Evolutionary conservation across 140 eudicot genomes (phyloP), one percentile per base, ranked within the genome.

Genomic region (Bidens hawaiensis): DNA sequence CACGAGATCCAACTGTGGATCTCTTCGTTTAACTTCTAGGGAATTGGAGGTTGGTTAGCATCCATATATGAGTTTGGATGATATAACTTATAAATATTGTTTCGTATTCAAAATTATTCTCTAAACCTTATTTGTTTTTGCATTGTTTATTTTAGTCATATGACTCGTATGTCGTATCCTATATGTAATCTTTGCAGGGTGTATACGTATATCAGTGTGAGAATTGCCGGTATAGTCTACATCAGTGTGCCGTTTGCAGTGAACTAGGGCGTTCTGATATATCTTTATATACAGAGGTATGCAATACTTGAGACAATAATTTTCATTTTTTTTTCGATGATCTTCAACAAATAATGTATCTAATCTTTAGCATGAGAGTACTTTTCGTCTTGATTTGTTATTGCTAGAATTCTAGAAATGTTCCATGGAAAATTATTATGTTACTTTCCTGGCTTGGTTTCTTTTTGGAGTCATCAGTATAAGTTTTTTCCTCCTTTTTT

Each of bases 221-320:
- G 49, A 93, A 93, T 83, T 93, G 99, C 56, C 24, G 60, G 78
- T 77, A 74, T 70, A 77, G 61, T 60, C 77, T 33, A 61, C 96
- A 88, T 72, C 99, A 88, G 27, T 93, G 99, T 82, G 88, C 71
- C 65, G 76, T 76, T 61, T 93, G 99, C 71, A 90, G 85, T 66
- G 51, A 69, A 67, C 67, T 93, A 70, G 99, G 96, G 52, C 88
- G 95, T 64, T 93, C 99, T 7, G 95, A 93, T 79, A 82, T 77
- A 66, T 69, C 82, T 36, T 49, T 75, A 5, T 80, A 77, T 74
- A 70, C 95, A 48, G 95, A 93, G 99, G 99, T 93, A 67, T 63
- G 67, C 27, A 30, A 24, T 38, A 27, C 41, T 69, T 34, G 47
- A 46, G 59, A 22, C 46, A 42, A 43, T 31, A 45, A 12, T 11